These are phyloP conservation scores for Trichoderma sp. DNA, from an alignment of 2,329 filamentous ascomycete species.

Conservation along the genomic window DNA sequence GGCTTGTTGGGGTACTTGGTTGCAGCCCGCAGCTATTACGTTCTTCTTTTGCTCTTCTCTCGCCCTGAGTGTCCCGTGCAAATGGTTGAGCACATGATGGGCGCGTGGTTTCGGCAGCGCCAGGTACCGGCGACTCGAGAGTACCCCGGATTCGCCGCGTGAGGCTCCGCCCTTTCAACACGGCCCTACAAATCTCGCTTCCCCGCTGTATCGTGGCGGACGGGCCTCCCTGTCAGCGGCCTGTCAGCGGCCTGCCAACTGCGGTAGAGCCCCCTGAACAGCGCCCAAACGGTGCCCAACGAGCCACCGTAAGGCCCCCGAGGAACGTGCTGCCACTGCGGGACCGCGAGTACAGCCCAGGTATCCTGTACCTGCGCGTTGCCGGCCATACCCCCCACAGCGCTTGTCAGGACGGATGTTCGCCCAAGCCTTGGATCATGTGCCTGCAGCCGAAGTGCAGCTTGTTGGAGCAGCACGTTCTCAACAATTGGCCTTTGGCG, in stretches of 20 bases:
- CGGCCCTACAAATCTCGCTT: conserved; percentile 6
- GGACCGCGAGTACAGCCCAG: not conserved
- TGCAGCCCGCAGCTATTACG: conserved; percentile 10
- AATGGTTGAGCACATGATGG: conserved; percentile 27
- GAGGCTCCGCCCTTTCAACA: conserved; percentile 7
- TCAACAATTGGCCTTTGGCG: conserved; percentile 20
- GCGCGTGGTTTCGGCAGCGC: conserved; percentile 3
- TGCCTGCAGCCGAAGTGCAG: conserved; percentile 17
- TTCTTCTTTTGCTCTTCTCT: conserved; percentile 11
- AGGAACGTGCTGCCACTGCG: not conserved
- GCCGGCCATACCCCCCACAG: conserved; percentile 16
- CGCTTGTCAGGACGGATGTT: conserved; percentile 21
- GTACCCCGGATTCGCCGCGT: conserved; percentile 23
- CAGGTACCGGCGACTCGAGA: conserved; percentile 13
- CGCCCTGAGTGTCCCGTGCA: conserved; percentile 5
- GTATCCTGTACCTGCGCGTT: conserved; percentile 16
- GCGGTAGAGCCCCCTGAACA: conserved; percentile 5
- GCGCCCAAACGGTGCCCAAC: not conserved
- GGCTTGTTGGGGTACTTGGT: conserved; percentile 17
- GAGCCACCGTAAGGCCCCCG: not conserved
- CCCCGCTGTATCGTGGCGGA: not conserved
- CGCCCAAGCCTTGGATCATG: conserved; percentile 22
- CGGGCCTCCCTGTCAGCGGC: not conserved
- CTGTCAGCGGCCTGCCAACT: not conserved
- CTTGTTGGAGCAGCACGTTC: conserved; percentile 24